Evolutionary conservation across 495 filamentous ascomycete species (phyloP), one percentile per base, ranked within the genome.

Genomic region (Penicillium daleae): DNA sequence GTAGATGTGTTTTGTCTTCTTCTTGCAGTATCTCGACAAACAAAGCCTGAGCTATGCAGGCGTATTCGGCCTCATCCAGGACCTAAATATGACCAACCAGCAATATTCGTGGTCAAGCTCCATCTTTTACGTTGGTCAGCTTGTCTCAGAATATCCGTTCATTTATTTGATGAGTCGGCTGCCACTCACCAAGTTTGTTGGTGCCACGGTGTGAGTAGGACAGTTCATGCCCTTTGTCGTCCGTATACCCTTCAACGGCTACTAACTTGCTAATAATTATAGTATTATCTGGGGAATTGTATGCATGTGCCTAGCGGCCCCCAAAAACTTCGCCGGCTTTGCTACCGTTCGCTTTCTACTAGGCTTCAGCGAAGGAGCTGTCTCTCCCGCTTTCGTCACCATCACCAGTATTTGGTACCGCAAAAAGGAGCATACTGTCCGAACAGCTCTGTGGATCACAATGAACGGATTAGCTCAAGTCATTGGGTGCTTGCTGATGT

Each of bases 401-500:
- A 37, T 37, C 33, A 37, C 33, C 9, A 37, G 33, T 12, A 37
- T 37, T 12, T 37, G 33, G 33, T 37, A 37, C 33, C 33, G 33
- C 33, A 37, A 37, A 15, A 37, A 37, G 33, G 33, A 37, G 12
- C 33, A 37, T 15, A 37, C 33, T 10, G 4, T 78, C 80, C 35
- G 64, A 19, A 74, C 64, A 6, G 67, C 67, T 6, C 42, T 74
- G 10, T 87, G 83, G 84, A 82, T 86, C 48, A 82, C 80, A 2
- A 82, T 80, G 61, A 85, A 85, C 52, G 83, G 84, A 1, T 60
- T 85, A 17, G 84, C 82, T 6, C 83, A 85, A 59, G 80, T 84
- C 29, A 66, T 82, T 3, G 83, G 84, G 3, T 81, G 81, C 10
- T 71, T 87, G 15, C 64, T 87, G 0, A 83, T 85, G 53, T 87